Evolutionary conservation across 23 red algal species (phyloP), one percentile per base, ranked within the genome.

Genomic region (Agarophyton chilense): DNA sequence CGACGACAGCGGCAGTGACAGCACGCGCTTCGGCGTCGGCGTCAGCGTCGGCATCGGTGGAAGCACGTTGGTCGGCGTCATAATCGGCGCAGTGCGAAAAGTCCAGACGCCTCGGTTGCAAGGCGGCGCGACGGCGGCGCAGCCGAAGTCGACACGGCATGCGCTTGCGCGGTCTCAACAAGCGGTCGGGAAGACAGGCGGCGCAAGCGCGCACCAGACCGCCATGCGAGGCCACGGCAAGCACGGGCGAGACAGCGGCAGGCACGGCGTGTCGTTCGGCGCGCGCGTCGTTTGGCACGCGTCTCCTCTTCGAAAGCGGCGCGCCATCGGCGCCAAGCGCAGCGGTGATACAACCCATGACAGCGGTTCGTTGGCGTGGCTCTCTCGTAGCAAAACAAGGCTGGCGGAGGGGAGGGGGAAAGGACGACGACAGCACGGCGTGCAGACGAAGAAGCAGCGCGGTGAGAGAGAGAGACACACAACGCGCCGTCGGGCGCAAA

Each of bases 141-240:
- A 72, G 39, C 1, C 65, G 65, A 32, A 72, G 65, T 1, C 65
- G 65, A 34, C 65, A 72, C 65, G 34, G 65, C 65, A n/a, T 43
- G 36, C 36, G 65, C 39, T 72, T 72, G 34, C 35, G 34, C 12
- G 65, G 65, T 2, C 36, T 11, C 65, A 42, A 2, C 65, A 13
- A 44, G 72, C n/a, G 41, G 72, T 51, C 18, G 35, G 10, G 24
- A 7, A 29, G 72, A 19, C 28, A 39, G 17, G 72, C n/a, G 41
- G 50, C 41, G 24, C 28, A 25, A n/a, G 72, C 72, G 25, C 34
- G 16, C 43, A 51, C 28, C 11, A 32, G 60, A 12, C 12, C 12
- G 17, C 26, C 35, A 17, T 25, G 28, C 26, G 60, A 12, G 60
- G 60, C 35, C 26, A 32, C 11, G 17, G 60, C 26, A 10, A 32